phyloP scores from a whole-genome alignment of 2,329 filamentous ascomycete species.

The Ceratocystis alfenasii region DNA sequence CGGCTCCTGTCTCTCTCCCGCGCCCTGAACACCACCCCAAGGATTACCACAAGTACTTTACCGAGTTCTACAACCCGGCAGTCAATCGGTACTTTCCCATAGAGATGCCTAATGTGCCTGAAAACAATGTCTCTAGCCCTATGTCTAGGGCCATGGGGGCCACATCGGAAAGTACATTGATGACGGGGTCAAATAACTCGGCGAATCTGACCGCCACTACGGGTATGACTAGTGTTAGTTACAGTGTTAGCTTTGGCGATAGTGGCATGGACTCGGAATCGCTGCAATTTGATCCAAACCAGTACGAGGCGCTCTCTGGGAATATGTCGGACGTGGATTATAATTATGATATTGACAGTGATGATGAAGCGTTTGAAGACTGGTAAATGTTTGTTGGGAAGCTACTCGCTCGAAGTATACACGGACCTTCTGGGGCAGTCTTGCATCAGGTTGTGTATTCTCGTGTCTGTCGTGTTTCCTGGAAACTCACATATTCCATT shows the following conservation, averaged over 20 bases:
- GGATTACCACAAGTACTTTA: not conserved
- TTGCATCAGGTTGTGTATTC: not conserved
- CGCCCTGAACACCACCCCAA: not conserved
- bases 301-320: conserved; percentile 1
- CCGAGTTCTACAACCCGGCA: not conserved
- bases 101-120: not conserved
- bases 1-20: not conserved
- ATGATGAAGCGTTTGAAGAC: not conserved
- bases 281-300: not conserved
- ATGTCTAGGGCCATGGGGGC: not conserved
- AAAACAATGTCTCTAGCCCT: no score
- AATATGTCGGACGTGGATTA: not conserved
- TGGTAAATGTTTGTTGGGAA: not conserved
- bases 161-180: not conserved
- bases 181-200: not conserved
- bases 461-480: not conserved
- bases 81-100: not conserved
- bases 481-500: not conserved
- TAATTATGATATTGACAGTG: not conserved
- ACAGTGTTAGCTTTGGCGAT: not conserved
- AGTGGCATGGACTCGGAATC: not conserved
- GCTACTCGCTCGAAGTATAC: not conserved
- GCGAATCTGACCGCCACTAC: not conserved
- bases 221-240: not conserved
- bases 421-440: not conserved